Base-by-base conservation (phyloP, 164 flowering plant genomes). In the Euptelea pleiosperma region DNA sequence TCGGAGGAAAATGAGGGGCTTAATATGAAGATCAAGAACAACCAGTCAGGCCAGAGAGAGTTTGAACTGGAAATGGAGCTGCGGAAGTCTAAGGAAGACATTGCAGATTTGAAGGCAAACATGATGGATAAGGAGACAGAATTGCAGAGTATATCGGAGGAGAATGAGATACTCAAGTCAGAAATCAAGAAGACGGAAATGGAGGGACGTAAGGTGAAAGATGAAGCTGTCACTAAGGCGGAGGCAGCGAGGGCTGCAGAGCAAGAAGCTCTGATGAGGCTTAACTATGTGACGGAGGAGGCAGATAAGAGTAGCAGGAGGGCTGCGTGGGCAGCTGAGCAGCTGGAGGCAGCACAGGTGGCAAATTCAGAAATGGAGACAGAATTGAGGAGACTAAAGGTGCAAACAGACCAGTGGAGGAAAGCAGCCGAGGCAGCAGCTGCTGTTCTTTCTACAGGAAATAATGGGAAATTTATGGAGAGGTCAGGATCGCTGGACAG, bases 371-470 rank as follows among this genome's bases (percentile, higher is more conserved):
- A 85, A 53, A 72, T 91, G 87, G 97, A 91, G 49, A 79, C 82
- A 0, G 99, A 94, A 75, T 55, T 94, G 56, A 85, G 87, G 66
- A 85, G 75, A 74, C 68, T 94, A 1, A 86, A 81, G 62, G 96
- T 94, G 60, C 97, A 91, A 67, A 79, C 95, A 4, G 91, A 89
- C 25, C 99, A 94, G 65, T 94, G 97, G 97, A 82, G 97, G 70
- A 94, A 94, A 67, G 99, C 99, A 19, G 99, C 99, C 0, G 99
- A 94, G 68, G 88, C 94, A 6, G 97, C 99, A 22, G 90, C 96
- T 6, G 74, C 99, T 19, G 84, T 89, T 73, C 77, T 94, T 61
- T 78, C 91, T 5, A 63, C 80, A 0, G 86, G 83, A 6, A 73
- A 71, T 36, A 84, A 84, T 39, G 97, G 89, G 52, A 82, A 81